phyloP scores from a whole-genome alignment of 2,329 filamentous ascomycete species.

The Teratosphaeria zuluensis region DNA sequence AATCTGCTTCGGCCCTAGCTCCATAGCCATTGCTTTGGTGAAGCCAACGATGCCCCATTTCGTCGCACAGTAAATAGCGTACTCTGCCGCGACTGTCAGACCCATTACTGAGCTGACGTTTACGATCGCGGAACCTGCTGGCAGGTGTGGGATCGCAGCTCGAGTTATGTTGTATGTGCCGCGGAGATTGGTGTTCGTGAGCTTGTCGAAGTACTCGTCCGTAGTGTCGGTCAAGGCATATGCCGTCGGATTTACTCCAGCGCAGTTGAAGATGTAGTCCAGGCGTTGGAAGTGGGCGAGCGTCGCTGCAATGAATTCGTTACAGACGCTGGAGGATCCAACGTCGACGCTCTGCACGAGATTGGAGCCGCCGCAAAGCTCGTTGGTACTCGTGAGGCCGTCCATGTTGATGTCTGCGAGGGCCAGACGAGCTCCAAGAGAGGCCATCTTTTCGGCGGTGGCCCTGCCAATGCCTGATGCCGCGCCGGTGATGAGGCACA shows the following conservation, averaged over 20 bases:
- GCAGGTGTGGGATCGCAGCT: conserved; percentile 32
- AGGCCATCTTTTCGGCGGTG: conserved; percentile 35
- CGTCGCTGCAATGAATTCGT: conserved; percentile 16
- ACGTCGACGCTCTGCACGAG: conserved; percentile 21
- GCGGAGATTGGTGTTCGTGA: conserved; percentile 32
- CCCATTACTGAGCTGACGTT: conserved; percentile 36
- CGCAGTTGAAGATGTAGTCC: conserved; percentile 34
- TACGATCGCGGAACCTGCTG: conserved; percentile 26
- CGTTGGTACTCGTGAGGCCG: conserved; percentile 20
- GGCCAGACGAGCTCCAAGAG: conserved; percentile 33
- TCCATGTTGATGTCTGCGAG: conserved; percentile 31
- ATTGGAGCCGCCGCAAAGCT: conserved; percentile 9
- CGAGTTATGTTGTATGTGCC: conserved; percentile 32
- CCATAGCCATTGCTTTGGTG: conserved; percentile 36
- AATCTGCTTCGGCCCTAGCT: conserved; percentile 29
- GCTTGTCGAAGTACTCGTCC: conserved; percentile 35
- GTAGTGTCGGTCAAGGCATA: conserved; percentile 27
- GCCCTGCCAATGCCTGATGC: conserved; percentile 33
- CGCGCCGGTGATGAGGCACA: conserved; percentile 24
- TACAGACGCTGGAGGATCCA: conserved; percentile 14
- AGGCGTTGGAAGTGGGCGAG: conserved; percentile 20
- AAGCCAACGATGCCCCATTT: conserved; percentile 38
- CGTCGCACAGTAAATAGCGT: conserved; percentile 33
- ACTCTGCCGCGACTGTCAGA: conserved; percentile 25
- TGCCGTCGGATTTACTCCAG: conserved; percentile 28